Conservation (phyloP, 2,329 filamentous ascomycete species). For the Fusarium pseudonygamai region DNA sequence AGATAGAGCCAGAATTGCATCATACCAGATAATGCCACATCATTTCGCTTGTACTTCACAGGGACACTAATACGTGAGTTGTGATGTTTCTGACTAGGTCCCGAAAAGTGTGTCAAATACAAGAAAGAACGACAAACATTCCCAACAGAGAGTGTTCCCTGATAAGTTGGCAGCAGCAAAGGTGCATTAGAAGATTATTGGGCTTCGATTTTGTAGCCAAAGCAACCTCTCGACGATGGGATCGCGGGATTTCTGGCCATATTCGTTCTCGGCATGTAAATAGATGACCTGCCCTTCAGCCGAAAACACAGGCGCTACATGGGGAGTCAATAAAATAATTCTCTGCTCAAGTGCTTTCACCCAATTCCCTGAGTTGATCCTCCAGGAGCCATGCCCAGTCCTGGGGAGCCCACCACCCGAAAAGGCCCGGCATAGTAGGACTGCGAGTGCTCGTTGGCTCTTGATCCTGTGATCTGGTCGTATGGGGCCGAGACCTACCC, state of each 20-base stretch:
- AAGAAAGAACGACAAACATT: not conserved
- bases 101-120: not conserved
- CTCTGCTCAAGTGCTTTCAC: not conserved
- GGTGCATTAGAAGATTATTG: not conserved
- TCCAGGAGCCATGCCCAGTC: not conserved
- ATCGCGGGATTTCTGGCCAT: rapidly evolving
- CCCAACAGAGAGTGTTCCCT: not conserved
- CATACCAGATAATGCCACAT: not conserved
- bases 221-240: not conserved
- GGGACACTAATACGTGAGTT: not conserved
- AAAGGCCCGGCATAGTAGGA: not conserved
- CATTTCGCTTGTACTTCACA: not conserved
- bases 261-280: not conserved
- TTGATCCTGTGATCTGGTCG: not conserved
- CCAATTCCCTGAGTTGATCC: not conserved
- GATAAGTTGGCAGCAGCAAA: not conserved
- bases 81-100: not conserved
- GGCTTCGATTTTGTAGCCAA: not conserved
- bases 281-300: not conserved
- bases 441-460: not conserved
- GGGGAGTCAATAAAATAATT: not conserved
- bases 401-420: not conserved
- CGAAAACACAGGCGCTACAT: not conserved
- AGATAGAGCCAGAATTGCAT: not conserved
- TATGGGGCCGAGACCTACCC: rapidly evolving